Conservation (phyloP, 768 basidiomycete species). For the Amanita jacksonii region DNA sequence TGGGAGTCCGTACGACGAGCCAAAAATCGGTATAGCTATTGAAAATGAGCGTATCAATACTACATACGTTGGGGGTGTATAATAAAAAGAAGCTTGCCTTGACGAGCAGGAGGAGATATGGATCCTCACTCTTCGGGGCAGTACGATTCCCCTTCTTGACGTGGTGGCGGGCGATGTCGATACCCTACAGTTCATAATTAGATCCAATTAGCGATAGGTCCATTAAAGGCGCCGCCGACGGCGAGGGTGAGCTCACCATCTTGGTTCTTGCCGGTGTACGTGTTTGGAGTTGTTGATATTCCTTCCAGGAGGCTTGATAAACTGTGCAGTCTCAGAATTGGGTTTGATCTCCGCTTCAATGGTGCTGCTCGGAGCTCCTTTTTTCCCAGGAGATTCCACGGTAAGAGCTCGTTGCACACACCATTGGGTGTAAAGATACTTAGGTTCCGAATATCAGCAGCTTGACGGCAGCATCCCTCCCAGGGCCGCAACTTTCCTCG, state of each 20-base stretch:
- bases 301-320: constrained; percentile 45
- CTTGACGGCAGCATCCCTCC: too few species aligned
- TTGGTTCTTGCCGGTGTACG: constrained; percentile 53
- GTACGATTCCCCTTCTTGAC: constrained; percentile 96
- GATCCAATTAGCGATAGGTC: constrained; percentile 12
- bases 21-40: constrained; percentile 95
- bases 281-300: constrained; percentile 37
- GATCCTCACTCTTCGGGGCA: constrained; percentile 98
- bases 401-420: too few species aligned
- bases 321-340: constrained; percentile 49
- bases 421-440: too few species aligned
- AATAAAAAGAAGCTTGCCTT: constrained; percentile 49
- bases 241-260: constrained; percentile 66
- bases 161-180: constrained; percentile 93
- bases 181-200: constrained; percentile 55
- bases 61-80: constrained; percentile 5
- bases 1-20: constrained; percentile 91
- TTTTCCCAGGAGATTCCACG: background rate
- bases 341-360: constrained; percentile 36
- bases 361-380: background rate
- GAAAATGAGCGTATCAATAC: constrained; percentile 5
- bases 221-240: constrained; percentile 15
- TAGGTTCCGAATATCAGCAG: too few species aligned
- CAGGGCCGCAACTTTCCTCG: too few species aligned
- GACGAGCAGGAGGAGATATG: constrained; percentile 95